Evolutionary conservation across 2,329 filamentous ascomycete species (phyloP).

Genomic region (Phialocephala sp.): DNA sequence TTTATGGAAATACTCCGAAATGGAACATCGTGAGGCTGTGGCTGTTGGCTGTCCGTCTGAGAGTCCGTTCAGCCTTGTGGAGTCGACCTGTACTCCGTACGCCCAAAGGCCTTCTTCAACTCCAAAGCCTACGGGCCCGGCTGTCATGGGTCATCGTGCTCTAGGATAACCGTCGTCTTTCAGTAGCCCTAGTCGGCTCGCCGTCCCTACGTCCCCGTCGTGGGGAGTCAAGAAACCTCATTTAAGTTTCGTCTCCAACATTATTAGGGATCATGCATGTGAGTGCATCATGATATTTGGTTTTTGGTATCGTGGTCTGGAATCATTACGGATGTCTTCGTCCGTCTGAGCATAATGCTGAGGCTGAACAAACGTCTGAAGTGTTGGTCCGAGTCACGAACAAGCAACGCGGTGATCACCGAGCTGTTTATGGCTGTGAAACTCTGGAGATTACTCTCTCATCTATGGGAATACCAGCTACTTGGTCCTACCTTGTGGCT

Average conservation of each 20-base stretch:
- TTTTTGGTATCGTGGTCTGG: background rate
- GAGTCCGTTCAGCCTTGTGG: conserved; percentile 18
- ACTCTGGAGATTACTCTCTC: background rate
- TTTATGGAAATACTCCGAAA: conserved; percentile 15
- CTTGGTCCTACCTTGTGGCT: conserved; percentile 4
- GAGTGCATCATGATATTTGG: conserved; percentile 2
- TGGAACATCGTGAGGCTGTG: conserved; percentile 2
- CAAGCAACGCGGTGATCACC: background rate
- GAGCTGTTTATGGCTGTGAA: background rate
- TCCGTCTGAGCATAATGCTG: background rate
- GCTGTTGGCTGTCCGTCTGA: conserved; percentile 4
- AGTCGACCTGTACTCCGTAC: conserved; percentile 4
- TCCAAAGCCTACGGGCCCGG: background rate
- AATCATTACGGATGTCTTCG: conserved; percentile 1
- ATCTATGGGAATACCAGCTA: conserved; percentile 2
- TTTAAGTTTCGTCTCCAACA: conserved; percentile 7
- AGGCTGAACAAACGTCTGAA: conserved; percentile 4
- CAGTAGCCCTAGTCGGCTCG: conserved; percentile 1
- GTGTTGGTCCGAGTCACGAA: background rate
- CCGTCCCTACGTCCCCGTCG: background rate
- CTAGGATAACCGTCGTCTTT: background rate
- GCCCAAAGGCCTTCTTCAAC: conserved; percentile 11
- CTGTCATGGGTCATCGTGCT: background rate
- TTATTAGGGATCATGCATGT: conserved; percentile 4
- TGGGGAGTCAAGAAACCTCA: conserved; percentile 1